These are phyloP conservation scores for Penicillium paradoxum DNA, from an alignment of 495 filamentous ascomycete species.

Conservation along the genomic window DNA sequence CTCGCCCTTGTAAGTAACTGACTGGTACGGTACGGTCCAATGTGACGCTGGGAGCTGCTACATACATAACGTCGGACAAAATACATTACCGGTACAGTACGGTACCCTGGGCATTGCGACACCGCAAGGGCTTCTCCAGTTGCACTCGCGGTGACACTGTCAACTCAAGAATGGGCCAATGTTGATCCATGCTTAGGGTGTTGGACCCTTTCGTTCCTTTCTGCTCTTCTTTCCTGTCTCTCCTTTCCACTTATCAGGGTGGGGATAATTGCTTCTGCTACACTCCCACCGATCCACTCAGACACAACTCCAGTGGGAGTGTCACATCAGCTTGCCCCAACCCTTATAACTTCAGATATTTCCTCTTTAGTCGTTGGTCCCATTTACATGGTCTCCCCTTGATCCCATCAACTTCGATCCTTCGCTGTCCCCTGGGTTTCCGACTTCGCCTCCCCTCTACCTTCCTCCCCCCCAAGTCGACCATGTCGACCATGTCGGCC, in stretches of 20 bases:
- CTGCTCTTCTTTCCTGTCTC: no score
- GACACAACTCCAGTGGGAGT: constrained; percentile 26
- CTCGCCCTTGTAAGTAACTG: no score
- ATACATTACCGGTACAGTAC: constrained; percentile 14
- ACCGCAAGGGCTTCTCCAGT: constrained; percentile 25
- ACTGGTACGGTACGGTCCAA: no score
- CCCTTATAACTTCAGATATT: constrained; percentile 15
- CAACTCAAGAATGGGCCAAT: constrained; percentile 33
- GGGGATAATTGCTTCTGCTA: constrained; percentile 17
- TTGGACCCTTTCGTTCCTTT: no score
- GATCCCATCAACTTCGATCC: neutral
- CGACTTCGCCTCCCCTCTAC: neutral
- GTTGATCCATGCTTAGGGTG: constrained; percentile 36
- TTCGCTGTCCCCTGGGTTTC: neutral
- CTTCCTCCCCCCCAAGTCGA: constrained; percentile 1
- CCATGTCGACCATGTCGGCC: constrained; percentile 35
- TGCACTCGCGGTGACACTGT: constrained; percentile 25
- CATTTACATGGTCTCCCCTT: constrained; percentile 11
- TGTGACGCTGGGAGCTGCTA: no score
- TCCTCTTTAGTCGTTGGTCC: constrained; percentile 14
- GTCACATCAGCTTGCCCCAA: constrained; percentile 18
- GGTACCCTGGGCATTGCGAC: constrained; percentile 25
- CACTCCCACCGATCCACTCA: constrained; percentile 26
- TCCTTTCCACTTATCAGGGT: constrained; percentile 4
- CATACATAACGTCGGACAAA: neutral